These are phyloP conservation scores for Tuber umbilicatum DNA, from an alignment of 495 filamentous ascomycete species.

Conservation along the genomic window DNA sequence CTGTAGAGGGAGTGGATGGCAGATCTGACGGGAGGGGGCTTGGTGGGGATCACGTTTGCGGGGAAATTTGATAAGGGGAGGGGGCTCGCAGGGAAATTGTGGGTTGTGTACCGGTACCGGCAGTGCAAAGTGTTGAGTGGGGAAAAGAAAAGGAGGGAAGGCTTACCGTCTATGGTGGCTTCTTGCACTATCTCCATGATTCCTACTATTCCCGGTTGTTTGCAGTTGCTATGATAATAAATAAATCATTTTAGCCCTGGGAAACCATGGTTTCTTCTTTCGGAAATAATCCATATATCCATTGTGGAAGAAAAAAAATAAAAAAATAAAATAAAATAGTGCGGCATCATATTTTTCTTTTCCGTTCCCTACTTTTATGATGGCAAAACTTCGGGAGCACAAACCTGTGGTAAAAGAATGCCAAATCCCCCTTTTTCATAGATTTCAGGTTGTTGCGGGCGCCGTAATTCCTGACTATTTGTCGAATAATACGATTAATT, in stretches of 20 bases:
- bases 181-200: conserved; percentile 86
- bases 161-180: conserved; percentile 65
- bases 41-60: conserved; percentile 5
- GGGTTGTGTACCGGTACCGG: neutral
- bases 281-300: neutral
- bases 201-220: conserved; percentile 83
- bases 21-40: neutral
- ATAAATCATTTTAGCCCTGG: neutral
- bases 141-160: conserved; percentile 8
- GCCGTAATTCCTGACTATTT: conserved; percentile 32
- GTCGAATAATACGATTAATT: neutral
- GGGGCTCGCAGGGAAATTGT: neutral
- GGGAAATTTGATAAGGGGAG: conserved; percentile 6
- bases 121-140: conserved; percentile 1
- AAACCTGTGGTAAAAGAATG: conserved; percentile 89
- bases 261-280: neutral
- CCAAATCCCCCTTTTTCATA: conserved; percentile 86
- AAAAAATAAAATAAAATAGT: neutral
- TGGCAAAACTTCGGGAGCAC: conserved; percentile 18
- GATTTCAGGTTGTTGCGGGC: conserved; percentile 72
- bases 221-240: conserved; percentile 57
- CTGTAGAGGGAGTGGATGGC: neutral
- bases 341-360: neutral
- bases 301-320: neutral
- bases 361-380: conserved; percentile 11